Evolutionary conservation across 148 eudicot species (phyloP).

Genomic region (Cornus controversa): DNA sequence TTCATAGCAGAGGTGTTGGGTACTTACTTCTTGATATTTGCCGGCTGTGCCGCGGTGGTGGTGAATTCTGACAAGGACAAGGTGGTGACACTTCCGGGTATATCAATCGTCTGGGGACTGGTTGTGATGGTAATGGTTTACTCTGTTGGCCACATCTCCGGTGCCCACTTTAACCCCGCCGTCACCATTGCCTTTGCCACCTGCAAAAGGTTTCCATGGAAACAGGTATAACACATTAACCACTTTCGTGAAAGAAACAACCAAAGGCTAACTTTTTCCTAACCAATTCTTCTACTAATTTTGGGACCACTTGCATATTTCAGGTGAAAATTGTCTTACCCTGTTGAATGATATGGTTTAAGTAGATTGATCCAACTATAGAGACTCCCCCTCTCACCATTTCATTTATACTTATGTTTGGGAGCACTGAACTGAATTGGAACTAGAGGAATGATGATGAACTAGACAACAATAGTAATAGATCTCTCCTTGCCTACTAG

Average conservation of each 20-base stretch:
- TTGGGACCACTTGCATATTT: no score
- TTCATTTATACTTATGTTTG: no score
- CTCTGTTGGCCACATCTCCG: constrained; percentile 89
- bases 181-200: constrained; percentile 93
- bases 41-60: constrained; percentile 71
- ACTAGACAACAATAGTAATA: no score
- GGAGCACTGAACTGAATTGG: no score
- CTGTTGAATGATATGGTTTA: no score
- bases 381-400: no score
- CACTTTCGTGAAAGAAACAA: background rate
- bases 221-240: constrained; percentile 49
- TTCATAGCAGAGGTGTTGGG: constrained; percentile 84
- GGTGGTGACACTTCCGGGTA: constrained; percentile 61
- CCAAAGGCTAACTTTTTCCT: background rate
- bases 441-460: no score
- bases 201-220: constrained; percentile 88
- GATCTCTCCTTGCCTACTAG: no score
- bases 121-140: constrained; percentile 94
- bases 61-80: constrained; percentile 54
- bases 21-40: constrained; percentile 84
- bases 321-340: no score
- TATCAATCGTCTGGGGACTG: constrained; percentile 83
- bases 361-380: no score
- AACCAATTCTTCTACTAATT: background rate
- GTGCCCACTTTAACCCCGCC: constrained; percentile 95